Base-by-base conservation (phyloP, 257 asterid genomes). In the Paraleonurus japonicus region DNA sequence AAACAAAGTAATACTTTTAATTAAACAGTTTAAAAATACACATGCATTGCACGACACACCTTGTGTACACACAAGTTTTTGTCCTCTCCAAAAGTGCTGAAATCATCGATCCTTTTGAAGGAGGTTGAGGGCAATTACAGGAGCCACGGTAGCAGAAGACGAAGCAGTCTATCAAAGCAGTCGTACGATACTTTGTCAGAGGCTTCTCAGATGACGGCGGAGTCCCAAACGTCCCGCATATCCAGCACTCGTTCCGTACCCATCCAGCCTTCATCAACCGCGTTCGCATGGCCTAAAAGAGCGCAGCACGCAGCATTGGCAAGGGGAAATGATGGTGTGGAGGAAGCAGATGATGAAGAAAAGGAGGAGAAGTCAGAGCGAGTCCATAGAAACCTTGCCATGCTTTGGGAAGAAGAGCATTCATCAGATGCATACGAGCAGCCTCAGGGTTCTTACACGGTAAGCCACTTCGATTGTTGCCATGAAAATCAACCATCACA, bases 171-270 rank as follows among this genome's bases (percentile, higher is more conserved):
- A 0, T 13, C 67, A 77, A 82, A 87, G 68, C 75, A 75, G 62
- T 65, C 87, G 4, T 82, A 81, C 4, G 98, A 95, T 28, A 88
- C 99, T 0, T 65, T 82, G 54, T 92, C 98, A 0, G 92, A 89
- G 75, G 88, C 92, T 58, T 92, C 99, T 67, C 92, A 83, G 60
- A 64, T 72, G 81, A 87, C 95, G 0, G 79, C 80, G 37, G 88
- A 81, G 78, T 88, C 96, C 63, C 88, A 83, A 7, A 83, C 55
- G 71, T 86, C 96, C 39, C 85, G 74, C 2, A 82, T 35, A 6
- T 88, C 89, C 47, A 95, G 83, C 75, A 77, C 83, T 17, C 85
- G 74, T 26, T 84, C 97, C 0, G 92, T 90, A 61, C 96, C 99
- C 0, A 81, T 81, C 45, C 89, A 81, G 16, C 76, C 90, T 3